phyloP scores from a whole-genome alignment of 2,329 filamentous ascomycete species.

The Pseudodiploospora longispora region DNA sequence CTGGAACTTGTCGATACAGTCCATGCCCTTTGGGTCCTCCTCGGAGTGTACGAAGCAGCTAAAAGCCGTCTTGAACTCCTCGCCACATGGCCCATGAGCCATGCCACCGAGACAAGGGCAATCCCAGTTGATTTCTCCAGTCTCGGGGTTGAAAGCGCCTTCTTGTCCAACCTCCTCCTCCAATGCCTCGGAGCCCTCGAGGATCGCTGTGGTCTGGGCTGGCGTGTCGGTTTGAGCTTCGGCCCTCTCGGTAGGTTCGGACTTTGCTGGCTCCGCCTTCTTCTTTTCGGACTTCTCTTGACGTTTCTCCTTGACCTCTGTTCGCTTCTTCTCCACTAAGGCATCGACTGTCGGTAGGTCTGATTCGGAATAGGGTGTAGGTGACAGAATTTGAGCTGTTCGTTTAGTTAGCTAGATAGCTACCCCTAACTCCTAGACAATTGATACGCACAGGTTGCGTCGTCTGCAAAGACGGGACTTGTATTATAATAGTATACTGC shows the following conservation, averaged over 20 bases:
- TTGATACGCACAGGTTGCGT: slow-evolving; percentile 57
- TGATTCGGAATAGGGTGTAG: slow-evolving; percentile 47
- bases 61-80: slow-evolving; percentile 91
- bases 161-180: slow-evolving; percentile 79
- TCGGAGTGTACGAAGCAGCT: slow-evolving; percentile 97
- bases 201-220: slow-evolving; percentile 14
- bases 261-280: slow-evolving; percentile 14
- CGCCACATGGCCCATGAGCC: slow-evolving; percentile 91
- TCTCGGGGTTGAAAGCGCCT: slow-evolving; percentile 96
- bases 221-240: slow-evolving; percentile 18
- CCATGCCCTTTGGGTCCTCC: slow-evolving; percentile 94
- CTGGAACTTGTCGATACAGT: slow-evolving; percentile 98
- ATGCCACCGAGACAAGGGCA: slow-evolving; percentile 96
- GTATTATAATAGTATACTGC: slow-evolving; percentile 94
- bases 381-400: slow-evolving; percentile 25
- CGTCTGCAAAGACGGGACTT: slow-evolving; percentile 77
- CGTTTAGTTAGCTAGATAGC: neutral
- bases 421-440: neutral
- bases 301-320: slow-evolving; percentile 31
- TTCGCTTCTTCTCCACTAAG: slow-evolving; percentile 55
- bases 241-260: slow-evolving; percentile 13
- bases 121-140: slow-evolving; percentile 99
- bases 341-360: slow-evolving; percentile 59
- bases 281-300: slow-evolving; percentile 9
- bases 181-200: slow-evolving; percentile 40